A percentile compares a stretch with the other conserved stretches of the same genome.
phyloP scores from a whole-genome alignment of 2,329 filamentous ascomycete species.

The Fusarium pseudograminearum region DNA sequence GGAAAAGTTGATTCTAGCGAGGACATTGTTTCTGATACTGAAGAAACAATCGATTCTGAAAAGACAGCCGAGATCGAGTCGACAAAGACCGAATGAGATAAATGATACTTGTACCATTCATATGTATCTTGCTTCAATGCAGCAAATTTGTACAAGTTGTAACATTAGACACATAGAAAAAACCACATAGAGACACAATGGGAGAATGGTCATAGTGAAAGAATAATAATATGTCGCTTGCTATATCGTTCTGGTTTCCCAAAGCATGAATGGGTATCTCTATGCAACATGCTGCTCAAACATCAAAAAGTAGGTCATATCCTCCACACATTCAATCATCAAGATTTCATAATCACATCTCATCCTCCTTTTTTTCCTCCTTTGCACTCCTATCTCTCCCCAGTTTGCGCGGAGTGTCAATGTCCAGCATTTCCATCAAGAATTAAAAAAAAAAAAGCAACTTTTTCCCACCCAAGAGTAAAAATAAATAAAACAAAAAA shows the following conservation, averaged over 20 bases:
- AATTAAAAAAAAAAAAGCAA: slow-evolving; percentile 32
- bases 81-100: slow-evolving; percentile 2
- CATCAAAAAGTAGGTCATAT: slow-evolving; percentile 36
- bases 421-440: slow-evolving; percentile 44
- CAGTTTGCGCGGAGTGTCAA: slow-evolving; percentile 37
- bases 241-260: slow-evolving; percentile 47
- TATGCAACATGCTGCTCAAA: slow-evolving; percentile 49
- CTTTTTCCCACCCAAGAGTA: slow-evolving; percentile 21
- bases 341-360: slow-evolving; percentile 44
- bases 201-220: slow-evolving; percentile 7
- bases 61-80: not conserved
- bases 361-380: slow-evolving; percentile 1
- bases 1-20: not conserved
- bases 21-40: slow-evolving; percentile 8
- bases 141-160: slow-evolving; percentile 11
- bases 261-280: slow-evolving; percentile 51
- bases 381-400: slow-evolving; percentile 37
- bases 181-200: not conserved
- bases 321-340: slow-evolving; percentile 44
- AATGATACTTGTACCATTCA: not conserved
- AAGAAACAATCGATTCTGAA: not conserved
- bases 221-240: slow-evolving; percentile 49
- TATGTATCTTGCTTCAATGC: slow-evolving; percentile 2
- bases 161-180: not conserved
- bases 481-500: slow-evolving; percentile 21